Percentiles rank a stretch among this genome's conserved stretches.
These are phyloP conservation scores for Leccinum pachyderme DNA, from an alignment of 1,284 basidiomycete genomes.

Conservation along the genomic window DNA sequence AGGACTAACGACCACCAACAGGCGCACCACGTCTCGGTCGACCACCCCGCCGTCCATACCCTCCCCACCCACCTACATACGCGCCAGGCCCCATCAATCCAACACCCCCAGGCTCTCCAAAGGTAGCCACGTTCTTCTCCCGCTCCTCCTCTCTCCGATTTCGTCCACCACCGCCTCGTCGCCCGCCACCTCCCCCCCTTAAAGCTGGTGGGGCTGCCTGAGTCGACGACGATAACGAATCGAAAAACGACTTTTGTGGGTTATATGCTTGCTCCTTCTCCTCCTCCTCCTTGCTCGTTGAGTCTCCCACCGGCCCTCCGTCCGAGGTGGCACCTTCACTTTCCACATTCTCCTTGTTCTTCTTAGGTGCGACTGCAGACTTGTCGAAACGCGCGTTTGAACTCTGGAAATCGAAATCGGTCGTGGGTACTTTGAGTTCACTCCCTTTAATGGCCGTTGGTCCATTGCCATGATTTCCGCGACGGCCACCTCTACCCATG, in stretches of 20 bases:
- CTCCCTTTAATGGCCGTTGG: conserved; percentile 11
- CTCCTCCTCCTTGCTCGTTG: conserved; percentile 28
- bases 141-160: conserved; percentile 76
- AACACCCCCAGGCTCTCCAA: conserved; percentile 76
- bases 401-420: conserved; percentile 75
- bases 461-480: conserved; percentile 32
- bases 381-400: conserved; percentile 79
- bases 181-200: conserved; percentile 40
- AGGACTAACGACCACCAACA: conserved; percentile 30
- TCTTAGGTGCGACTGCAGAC: conserved; percentile 44
- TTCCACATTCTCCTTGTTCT: conserved; percentile 31
- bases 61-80: conserved; percentile 54
- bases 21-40: conserved; percentile 36
- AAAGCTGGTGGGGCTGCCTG: conserved; percentile 35
- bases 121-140: conserved; percentile 77
- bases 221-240: conserved; percentile 63
- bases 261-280: conserved; percentile 55
- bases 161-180: conserved; percentile 52
- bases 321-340: conserved; percentile 23
- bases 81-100: conserved; percentile 67
- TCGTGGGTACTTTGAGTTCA: conserved; percentile 58
- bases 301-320: conserved; percentile 4
- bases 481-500: conserved; percentile 40
- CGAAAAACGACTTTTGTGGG: conserved; percentile 75
- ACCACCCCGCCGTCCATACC: conserved; percentile 47